Conservation (phyloP, 352 stramenopile species). For the Pythium brassicae region DNA sequence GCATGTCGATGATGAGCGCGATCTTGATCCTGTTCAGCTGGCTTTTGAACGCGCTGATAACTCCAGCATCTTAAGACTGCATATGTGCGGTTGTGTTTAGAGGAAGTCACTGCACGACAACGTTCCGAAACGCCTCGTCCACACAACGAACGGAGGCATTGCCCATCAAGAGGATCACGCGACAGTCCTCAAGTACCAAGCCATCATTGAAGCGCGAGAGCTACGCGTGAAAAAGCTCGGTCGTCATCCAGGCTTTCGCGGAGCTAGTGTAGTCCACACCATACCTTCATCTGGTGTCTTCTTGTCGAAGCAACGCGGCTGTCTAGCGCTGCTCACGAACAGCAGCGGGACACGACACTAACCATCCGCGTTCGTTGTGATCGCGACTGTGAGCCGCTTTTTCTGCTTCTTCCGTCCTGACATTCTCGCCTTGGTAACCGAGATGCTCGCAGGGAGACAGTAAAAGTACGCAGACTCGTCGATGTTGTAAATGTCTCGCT, state of each 20-base stretch:
- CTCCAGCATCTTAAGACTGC: neutral
- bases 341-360: neutral
- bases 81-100: neutral
- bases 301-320: neutral
- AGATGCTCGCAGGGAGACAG: neutral
- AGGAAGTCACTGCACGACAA: neutral
- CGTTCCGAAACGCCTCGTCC: neutral
- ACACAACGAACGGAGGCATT: neutral
- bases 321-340: neutral
- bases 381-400: neutral
- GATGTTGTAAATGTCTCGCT: neutral
- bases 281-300: neutral
- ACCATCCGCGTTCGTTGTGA: neutral
- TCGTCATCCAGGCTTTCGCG: too few species aligned
- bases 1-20: neutral
- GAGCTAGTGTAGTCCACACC: constrained; percentile 1
- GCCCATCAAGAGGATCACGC: neutral
- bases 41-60: neutral
- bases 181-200: neutral
- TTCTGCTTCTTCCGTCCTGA: neutral
- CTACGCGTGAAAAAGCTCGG: too few species aligned
- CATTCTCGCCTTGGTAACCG: neutral
- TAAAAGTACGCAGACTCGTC: neutral
- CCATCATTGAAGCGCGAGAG: neutral
- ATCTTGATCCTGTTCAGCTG: neutral